Evolutionary conservation across 2,329 filamentous ascomycete genomes (phyloP).

Genomic region (Elsinoe australis): DNA sequence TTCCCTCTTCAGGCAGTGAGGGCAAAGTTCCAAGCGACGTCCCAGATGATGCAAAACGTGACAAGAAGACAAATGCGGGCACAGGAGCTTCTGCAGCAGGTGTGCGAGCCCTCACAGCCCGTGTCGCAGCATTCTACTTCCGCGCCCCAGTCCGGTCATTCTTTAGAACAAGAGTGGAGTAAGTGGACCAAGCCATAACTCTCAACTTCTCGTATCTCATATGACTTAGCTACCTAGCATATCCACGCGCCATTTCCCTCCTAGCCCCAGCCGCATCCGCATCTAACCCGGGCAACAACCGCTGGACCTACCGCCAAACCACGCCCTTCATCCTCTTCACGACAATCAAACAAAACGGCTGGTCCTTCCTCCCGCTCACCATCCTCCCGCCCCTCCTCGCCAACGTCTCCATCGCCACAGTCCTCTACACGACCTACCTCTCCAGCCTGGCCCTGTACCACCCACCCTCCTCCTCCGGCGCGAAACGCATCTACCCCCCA

Average conservation of each 20-base stretch:
- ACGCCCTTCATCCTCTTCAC: conserved; percentile 62
- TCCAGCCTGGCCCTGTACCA: conserved; percentile 60
- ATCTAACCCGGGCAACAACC: no score
- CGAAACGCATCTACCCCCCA: conserved; percentile 62
- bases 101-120: conserved; percentile 73
- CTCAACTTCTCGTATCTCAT: no score
- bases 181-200: no score
- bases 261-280: conserved; percentile 41
- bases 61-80: conserved; percentile 47
- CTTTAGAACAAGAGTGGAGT: conserved; percentile 84
- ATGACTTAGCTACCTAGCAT: conserved; percentile 50
- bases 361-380: conserved; percentile 64
- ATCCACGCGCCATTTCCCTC: conserved; percentile 56
- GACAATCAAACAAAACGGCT: conserved; percentile 64
- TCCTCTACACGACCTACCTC: conserved; percentile 69
- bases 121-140: conserved; percentile 85
- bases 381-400: conserved; percentile 68
- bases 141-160: conserved; percentile 86
- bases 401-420: conserved; percentile 65
- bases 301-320: conserved; percentile 57
- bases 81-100: conserved; percentile 78
- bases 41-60: neutral
- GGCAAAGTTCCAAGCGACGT: conserved; percentile 12
- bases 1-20: neutral
- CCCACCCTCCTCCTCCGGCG: conserved; percentile 53